Percentiles rank a stretch among this genome's conserved stretches.
Evolutionary conservation across 2,329 filamentous ascomycete species (phyloP).

Genomic region (Penicillium sclerotiorum): DNA sequence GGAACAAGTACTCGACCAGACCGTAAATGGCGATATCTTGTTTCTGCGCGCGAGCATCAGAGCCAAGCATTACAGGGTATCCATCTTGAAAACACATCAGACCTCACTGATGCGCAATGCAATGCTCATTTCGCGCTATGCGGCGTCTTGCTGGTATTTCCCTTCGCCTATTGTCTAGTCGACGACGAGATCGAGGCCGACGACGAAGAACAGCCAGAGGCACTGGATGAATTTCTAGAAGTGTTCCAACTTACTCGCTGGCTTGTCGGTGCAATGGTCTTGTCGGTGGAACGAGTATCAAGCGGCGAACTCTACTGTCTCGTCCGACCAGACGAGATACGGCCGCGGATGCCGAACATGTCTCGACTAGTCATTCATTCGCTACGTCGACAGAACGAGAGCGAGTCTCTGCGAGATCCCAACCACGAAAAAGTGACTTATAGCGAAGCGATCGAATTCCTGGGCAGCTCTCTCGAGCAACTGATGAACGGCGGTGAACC

Average conservation of each 20-base stretch:
- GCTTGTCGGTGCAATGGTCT: constrained; percentile 30
- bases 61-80: constrained; percentile 30
- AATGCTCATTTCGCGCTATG: constrained; percentile 41
- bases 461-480: constrained; percentile 30
- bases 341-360: constrained; percentile 40
- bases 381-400: constrained; percentile 29
- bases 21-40: constrained; percentile 27
- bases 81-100: constrained; percentile 14
- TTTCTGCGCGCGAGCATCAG: constrained; percentile 33
- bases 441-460: constrained; percentile 28
- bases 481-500: constrained; percentile 35
- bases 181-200: constrained; percentile 12
- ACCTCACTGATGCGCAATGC: constrained; percentile 32
- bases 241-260: constrained; percentile 34
- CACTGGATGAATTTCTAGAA: constrained; percentile 35
- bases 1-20: constrained; percentile 14
- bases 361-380: constrained; percentile 33
- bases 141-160: constrained; percentile 37
- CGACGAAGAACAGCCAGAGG: constrained; percentile 5
- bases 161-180: constrained; percentile 34
- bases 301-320: constrained; percentile 31
- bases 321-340: constrained; percentile 22
- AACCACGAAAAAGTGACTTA: constrained; percentile 32
- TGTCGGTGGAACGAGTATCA: constrained; percentile 26
- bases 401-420: constrained; percentile 22